Evolutionary conservation across 768 basidiomycete genomes (phyloP), one percentile per base, ranked within the genome.

Genomic region (Paxillus involutus): DNA sequence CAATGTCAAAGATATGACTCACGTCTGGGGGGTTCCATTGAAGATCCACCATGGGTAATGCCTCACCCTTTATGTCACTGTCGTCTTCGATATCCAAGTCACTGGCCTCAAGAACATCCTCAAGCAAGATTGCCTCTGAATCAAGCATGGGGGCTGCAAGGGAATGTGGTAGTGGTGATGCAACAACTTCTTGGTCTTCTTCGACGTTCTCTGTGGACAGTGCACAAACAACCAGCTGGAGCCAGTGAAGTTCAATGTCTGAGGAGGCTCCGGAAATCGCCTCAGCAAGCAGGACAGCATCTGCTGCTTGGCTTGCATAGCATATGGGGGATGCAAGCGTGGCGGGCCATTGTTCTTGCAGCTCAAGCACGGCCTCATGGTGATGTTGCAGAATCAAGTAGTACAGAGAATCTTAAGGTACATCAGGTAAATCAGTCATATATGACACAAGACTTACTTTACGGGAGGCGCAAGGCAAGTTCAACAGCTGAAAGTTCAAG

Each of bases 281-380:
- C 7, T 42, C 17, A 12, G 54, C 43, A 16, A 49, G n/a, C 6
- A 7, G 26, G 16, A 55, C 19, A 16, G 56, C 42, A 11, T 46
- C 58, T 12, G 36, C 17, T 6, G 57, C 51, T 24, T 69, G 60
- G 2, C 30, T 39, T 14, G 46, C n/a, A 43, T 57, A 61, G 24
- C 14, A 47, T 30, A 36, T 35, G n/a, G n/a, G 4, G 1, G 58
- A 59, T 10, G 51, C 56, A 4, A 62, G 43, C 0, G 53, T 39
- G 24, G 50, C 68, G 2, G 56, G 44, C 68, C 65, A 71, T 40
- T 33, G 48, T 0, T 42, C 29, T 42, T 63, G 57, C 12, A 69
- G 48, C 11, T 52, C 35, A 4, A 53, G 60, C n/a, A 61, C 49
- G 26, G 63, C 52, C 19, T 58, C 44, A 19, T 41, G 47, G 4